Percentiles rank a stretch among this genome's conserved stretches.
phyloP scores from a whole-genome alignment of 257 asterid species.

The Leptodermis oblonga region DNA sequence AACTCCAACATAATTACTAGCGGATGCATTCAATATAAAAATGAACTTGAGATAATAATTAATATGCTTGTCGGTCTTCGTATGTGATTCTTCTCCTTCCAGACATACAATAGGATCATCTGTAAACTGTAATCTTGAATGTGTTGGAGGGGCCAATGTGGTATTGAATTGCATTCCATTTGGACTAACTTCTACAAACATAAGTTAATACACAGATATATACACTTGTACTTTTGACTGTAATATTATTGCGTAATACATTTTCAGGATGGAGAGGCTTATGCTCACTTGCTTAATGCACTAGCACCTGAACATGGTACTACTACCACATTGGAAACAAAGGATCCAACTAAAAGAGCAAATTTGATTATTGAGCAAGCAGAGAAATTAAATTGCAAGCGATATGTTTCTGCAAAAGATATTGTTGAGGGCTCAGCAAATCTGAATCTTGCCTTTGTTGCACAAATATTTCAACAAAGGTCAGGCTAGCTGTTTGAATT shows the following conservation, averaged over 20 bases:
- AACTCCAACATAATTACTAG: not conserved
- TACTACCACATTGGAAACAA: constrained; percentile 49
- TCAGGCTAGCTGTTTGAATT: constrained; percentile 11
- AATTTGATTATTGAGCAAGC: constrained; percentile 83
- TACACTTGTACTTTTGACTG: not conserved
- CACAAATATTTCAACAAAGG: constrained; percentile 95
- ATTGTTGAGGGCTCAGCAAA: constrained; percentile 87
- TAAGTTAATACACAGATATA: not conserved
- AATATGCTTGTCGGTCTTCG: not conserved
- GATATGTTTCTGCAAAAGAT: constrained; percentile 81
- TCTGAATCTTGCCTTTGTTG: constrained; percentile 93
- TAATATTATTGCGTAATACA: not conserved
- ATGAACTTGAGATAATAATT: not conserved
- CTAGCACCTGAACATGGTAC: constrained; percentile 92
- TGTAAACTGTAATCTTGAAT: not conserved
- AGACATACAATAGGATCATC: not conserved
- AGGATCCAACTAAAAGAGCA: constrained; percentile 90
- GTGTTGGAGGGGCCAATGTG: not conserved
- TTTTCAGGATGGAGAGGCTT: constrained; percentile 91
- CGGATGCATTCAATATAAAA: no score
- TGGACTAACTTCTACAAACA: not conserved
- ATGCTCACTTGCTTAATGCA: constrained; percentile 81
- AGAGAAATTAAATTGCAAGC: constrained; percentile 81
- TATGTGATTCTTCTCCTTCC: not conserved
- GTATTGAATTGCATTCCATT: not conserved